Evolutionary conservation across 176 grass and related monocot genomes (phyloP), one percentile per base, ranked within the genome.

Genomic region (Otatea glauca): DNA sequence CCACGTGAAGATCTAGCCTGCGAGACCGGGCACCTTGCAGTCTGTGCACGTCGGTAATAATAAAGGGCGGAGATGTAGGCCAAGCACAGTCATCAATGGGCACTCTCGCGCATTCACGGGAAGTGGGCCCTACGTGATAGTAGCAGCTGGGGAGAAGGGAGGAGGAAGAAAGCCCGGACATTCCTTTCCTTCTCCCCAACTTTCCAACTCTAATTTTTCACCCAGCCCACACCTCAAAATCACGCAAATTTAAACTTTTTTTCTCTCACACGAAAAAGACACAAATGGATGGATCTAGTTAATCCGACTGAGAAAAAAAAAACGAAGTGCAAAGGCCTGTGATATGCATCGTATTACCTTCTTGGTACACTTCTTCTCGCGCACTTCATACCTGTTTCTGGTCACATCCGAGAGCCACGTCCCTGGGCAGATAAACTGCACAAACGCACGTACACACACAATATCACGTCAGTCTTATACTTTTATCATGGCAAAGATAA

Each of bases 311-410:
- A 1, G 6, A 23, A 43, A 39, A 45, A 18, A 39, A 0, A 0
- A 7, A 3, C 10, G 6, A 14, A 34, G 5, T 5, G 20, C 2
- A 54, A 39, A 42, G 23, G 0, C 5, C 54, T 41, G 47, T 34
- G 29, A 12, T 12, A 27, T 13, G 12, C 3, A n/a, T 42, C 35
- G 7, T 12, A 1, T 39, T 90, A 97, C 92, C 94, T 97, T 97
- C 86, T 86, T 97, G 50, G 86, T 73, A 75, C 88, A 86, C 69
- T 88, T 97, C 90, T 97, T 97, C 92, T 94, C 88, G 77, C 92
- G 93, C 56, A 97, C 94, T 75, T 89, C 84, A 24, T 97, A 97
- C 69, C 88, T 85, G 72, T 82, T 83, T 75, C 87, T 94, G 58
- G 86, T 84, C 74, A 94, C 72, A 23, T 97, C 94, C n/a, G 88